phyloP scores from a whole-genome alignment of 371 early-diverging fungal species.

The Rhizopus stolonifer region DNA sequence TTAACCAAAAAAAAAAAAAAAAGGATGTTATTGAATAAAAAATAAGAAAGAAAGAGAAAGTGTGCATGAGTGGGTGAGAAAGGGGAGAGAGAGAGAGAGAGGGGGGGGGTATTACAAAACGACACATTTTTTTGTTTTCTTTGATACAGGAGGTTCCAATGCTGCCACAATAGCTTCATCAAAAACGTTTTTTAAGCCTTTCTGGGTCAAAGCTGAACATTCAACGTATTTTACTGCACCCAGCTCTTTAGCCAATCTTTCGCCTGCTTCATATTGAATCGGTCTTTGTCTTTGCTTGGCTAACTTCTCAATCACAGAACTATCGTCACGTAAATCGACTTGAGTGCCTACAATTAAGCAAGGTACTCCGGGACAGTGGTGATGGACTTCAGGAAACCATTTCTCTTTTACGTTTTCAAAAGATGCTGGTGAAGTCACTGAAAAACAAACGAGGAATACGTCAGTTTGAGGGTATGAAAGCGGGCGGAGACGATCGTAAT shows the following conservation, averaged over 20 bases:
- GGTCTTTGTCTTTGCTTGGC: slow-evolving; percentile 83
- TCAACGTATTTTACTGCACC: slow-evolving; percentile 97
- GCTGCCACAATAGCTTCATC: slow-evolving; percentile 99
- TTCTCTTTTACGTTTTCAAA: slow-evolving; percentile 90
- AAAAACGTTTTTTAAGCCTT: slow-evolving; percentile 96
- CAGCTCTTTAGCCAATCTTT: slow-evolving; percentile 83
- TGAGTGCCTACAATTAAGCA: slow-evolving; percentile 97
- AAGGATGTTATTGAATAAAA: not conserved
- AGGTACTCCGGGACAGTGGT: slow-evolving; percentile 97
- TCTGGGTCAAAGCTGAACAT: slow-evolving; percentile 95
- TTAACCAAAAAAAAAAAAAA: slow-evolving; percentile 6
- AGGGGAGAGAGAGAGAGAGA: too few relatives aligned
- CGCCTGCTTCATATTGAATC: slow-evolving; percentile 80
- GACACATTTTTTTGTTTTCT: slow-evolving; percentile 77
- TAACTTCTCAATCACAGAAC: slow-evolving; percentile 77
- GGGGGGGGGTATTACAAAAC: slow-evolving; percentile 61
- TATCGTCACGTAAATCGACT: slow-evolving; percentile 92
- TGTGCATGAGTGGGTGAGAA: too few relatives aligned
- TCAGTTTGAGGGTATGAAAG: slow-evolving; percentile 93
- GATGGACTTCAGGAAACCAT: slow-evolving; percentile 92
- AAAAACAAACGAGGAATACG: slow-evolving; percentile 96
- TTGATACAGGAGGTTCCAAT: slow-evolving; percentile 86
- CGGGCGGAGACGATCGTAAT: slow-evolving; percentile 97
- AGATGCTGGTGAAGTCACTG: slow-evolving; percentile 92
- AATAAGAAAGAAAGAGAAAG: slow-evolving; percentile 7